phyloP scores from a whole-genome alignment of 352 stramenopile species.

The Phytophthora pisi region DNA sequence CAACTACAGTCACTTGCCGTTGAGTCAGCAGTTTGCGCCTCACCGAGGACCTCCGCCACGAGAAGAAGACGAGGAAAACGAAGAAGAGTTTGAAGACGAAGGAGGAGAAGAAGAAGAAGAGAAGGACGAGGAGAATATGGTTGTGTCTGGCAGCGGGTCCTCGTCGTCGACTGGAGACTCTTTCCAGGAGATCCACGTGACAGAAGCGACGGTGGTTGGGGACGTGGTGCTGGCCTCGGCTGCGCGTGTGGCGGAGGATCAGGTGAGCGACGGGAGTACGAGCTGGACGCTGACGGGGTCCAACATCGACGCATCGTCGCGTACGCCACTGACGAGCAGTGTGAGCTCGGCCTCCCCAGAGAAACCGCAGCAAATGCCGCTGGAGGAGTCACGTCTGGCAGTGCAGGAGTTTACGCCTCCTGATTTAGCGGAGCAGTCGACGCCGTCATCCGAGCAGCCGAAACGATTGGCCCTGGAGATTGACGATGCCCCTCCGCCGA shows the following conservation, averaged over 20 bases:
- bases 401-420: neutral
- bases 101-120: conserved; percentile 4
- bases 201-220: conserved; percentile 5
- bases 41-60: conserved; percentile 3
- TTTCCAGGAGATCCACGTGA: conserved; percentile 28
- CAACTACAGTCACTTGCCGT: neutral
- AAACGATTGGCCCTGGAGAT: conserved; percentile 11
- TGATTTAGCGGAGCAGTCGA: neutral
- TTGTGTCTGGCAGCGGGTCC: neutral
- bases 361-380: conserved; percentile 6
- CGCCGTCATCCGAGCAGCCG: neutral
- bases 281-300: conserved; percentile 29
- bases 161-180: conserved; percentile 24
- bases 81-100: conserved; percentile 14
- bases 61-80: conserved; percentile 16
- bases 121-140: conserved; percentile 22
- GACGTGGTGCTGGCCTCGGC: conserved; percentile 4
- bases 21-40: conserved; percentile 1
- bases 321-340: conserved; percentile 20
- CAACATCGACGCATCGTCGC: conserved; percentile 14
- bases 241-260: conserved; percentile 16
- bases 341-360: conserved; percentile 18
- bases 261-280: conserved; percentile 18
- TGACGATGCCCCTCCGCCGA: neutral
- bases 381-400: neutral